phyloP scores from a whole-genome alignment of 768 basidiomycete genomes.

The Leccinum subtestaceum region DNA sequence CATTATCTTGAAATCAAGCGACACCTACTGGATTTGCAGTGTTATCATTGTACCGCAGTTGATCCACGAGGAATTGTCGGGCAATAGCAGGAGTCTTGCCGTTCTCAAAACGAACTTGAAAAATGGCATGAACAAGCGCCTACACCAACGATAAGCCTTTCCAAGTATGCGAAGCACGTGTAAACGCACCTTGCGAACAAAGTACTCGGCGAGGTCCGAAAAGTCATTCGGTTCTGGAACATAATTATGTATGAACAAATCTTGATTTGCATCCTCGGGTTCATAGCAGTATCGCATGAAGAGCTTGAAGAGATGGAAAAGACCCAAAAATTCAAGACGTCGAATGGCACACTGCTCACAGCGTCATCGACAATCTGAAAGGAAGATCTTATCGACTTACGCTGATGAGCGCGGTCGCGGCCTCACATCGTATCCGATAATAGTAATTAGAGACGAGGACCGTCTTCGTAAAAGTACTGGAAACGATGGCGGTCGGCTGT shows the following conservation, averaged over 20 bases:
- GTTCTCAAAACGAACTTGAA: slow-evolving; percentile 81
- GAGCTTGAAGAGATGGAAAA: slow-evolving; percentile 50
- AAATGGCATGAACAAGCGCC: slow-evolving; percentile 79
- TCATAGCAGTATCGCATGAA: slow-evolving; percentile 91
- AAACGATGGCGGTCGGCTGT: slow-evolving; percentile 80
- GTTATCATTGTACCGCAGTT: slow-evolving; percentile 94
- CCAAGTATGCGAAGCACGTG: neutral
- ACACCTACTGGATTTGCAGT: slow-evolving; percentile 77
- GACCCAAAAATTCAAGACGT: too few species aligned
- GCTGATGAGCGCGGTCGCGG: slow-evolving; percentile 72
- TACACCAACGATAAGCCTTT: slow-evolving; percentile 30
- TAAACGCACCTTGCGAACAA: slow-evolving; percentile 78
- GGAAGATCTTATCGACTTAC: neutral
- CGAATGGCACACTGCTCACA: slow-evolving; percentile 37
- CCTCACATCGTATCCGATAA: slow-evolving; percentile 94
- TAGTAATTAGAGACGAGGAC: slow-evolving; percentile 95
- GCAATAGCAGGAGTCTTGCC: slow-evolving; percentile 85
- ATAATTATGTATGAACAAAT: slow-evolving; percentile 82
- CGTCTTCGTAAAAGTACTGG: slow-evolving; percentile 89
- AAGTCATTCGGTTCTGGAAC: slow-evolving; percentile 97
- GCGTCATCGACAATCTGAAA: slow-evolving; percentile 12
- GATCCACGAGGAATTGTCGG: slow-evolving; percentile 84
- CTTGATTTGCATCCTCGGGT: slow-evolving; percentile 75
- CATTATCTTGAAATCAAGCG: neutral
- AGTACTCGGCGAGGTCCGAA: slow-evolving; percentile 87